Evolutionary conservation across 2,329 filamentous ascomycete genomes (phyloP).

Genomic region (Zymoseptoria pseudotritici): DNA sequence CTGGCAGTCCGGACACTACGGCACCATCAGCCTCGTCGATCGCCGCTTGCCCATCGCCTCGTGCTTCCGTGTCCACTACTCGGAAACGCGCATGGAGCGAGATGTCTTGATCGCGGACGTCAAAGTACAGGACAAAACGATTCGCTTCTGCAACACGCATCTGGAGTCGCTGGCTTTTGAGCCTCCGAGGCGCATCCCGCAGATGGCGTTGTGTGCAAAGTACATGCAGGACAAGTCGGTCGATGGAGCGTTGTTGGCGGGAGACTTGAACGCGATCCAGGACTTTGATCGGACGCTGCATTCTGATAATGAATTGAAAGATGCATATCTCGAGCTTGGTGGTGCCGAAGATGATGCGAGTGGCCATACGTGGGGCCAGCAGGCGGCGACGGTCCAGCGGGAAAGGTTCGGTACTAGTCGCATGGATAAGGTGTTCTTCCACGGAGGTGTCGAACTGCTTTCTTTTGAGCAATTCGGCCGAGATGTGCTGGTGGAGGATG

Average conservation of each 20-base stretch:
- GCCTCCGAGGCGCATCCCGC: slow-evolving; percentile 44
- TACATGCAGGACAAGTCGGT: slow-evolving; percentile 37
- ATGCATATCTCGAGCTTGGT: slow-evolving; percentile 47
- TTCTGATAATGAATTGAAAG: slow-evolving; percentile 42
- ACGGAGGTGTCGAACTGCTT: slow-evolving; percentile 30
- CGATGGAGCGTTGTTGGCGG: slow-evolving; percentile 41
- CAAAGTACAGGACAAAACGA: slow-evolving; percentile 22
- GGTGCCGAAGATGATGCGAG: slow-evolving; percentile 45
- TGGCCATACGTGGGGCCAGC: slow-evolving; percentile 54
- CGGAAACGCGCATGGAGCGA: slow-evolving; percentile 42
- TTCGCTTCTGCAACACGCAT: slow-evolving; percentile 51
- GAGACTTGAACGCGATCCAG: slow-evolving; percentile 54
- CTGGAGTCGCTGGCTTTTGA: slow-evolving; percentile 47
- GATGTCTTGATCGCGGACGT: slow-evolving; percentile 52
- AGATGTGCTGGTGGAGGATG: slow-evolving; percentile 38
- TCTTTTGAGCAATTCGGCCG: slow-evolving; percentile 44
- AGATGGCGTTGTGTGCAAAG: slow-evolving; percentile 40
- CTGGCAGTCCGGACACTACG: slow-evolving; percentile 45
- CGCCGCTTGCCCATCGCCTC: slow-evolving; percentile 36
- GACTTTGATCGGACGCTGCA: slow-evolving; percentile 46
- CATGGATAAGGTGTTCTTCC: slow-evolving; percentile 50
- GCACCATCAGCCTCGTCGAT: slow-evolving; percentile 48
- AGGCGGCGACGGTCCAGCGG: slow-evolving; percentile 36
- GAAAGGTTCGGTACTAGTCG: slow-evolving; percentile 43
- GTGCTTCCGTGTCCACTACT: slow-evolving; percentile 47